Base-by-base conservation (phyloP, 176 grass and related monocot species). In the Zizania latifolia region DNA sequence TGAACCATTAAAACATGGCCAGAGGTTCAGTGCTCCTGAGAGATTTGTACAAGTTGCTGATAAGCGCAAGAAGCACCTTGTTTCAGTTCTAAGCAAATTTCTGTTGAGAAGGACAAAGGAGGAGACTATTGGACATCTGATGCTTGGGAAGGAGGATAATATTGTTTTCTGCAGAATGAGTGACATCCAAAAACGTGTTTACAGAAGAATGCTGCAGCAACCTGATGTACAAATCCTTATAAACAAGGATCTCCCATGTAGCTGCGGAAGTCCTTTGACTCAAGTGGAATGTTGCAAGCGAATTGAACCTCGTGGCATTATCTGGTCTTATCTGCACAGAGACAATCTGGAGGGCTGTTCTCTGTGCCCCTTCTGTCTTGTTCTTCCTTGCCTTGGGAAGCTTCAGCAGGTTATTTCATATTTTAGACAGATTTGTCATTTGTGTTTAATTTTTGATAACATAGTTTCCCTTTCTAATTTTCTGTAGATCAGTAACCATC, bases 111-210 rank as follows among this genome's bases (percentile, higher is more conserved):
- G 94, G 68, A 93, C 94, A 51, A 93, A 97, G 44, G 91, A 97
- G 37, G 94, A 97, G 66, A 97, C 94, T 19, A 97, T 97, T 62
- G 94, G 94, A 13, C 94, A 97, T 80, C 87, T 97, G 70, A 93
- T 97, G 94, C 86, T 91, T 33, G 94, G 94, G 67, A 93, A 97
- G 70, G 94, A 97, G 58, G 94, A 97, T 87, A 97, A 97, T 91
- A 86, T 97, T 74, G 83, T 97, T 51, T 97, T 97, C 69, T 97
- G 91, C 85, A 93, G 66, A 87, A 93, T 97, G 91, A 97, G 91
- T 85, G 90, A 97, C 30, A 83, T 93, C 44, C 94, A 97, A 87
- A 97, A 97, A 65, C 77, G 91, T 68, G 91, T 89, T 80, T 93
- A 97, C 40, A 97, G 86, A 88, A 89, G 90, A 84, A 93, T 97